Percentiles rank a stretch among this genome's conserved stretches.
Evolutionary conservation across 148 eudicot genomes (phyloP).

Genomic region (Beta vulgaris): DNA sequence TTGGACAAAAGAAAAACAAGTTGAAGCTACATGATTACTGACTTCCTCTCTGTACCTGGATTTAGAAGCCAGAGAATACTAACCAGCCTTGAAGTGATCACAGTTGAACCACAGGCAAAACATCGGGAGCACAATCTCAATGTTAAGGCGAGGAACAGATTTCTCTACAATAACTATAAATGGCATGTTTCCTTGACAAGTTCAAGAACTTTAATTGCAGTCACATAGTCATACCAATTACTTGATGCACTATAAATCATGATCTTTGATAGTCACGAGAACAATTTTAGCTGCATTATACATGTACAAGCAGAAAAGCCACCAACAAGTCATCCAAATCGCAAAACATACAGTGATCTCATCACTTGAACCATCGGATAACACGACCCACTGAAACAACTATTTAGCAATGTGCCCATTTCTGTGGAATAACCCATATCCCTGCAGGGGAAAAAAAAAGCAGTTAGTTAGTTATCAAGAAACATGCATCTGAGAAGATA

Average conservation of each 20-base stretch:
- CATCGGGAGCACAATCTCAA: background rate
- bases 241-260: background rate
- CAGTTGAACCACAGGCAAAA: background rate
- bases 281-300: background rate
- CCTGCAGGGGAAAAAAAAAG: constrained; percentile 8
- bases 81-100: background rate
- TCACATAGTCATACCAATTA: background rate
- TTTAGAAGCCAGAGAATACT: background rate
- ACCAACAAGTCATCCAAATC: constrained; percentile 2
- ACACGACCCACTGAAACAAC: background rate
- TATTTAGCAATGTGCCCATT: background rate
- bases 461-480: background rate
- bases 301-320: background rate
- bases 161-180: background rate
- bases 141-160: background rate
- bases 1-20: background rate
- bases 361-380: background rate
- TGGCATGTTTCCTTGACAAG: background rate
- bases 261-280: background rate
- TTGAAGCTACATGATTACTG: background rate
- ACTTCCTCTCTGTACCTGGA: background rate
- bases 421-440: background rate
- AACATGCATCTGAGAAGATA: background rate
- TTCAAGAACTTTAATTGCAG: background rate
- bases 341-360: background rate